These are phyloP conservation scores for Pyricularia pennisetigena DNA, from an alignment of 2,329 filamentous ascomycete genomes.

Conservation along the genomic window DNA sequence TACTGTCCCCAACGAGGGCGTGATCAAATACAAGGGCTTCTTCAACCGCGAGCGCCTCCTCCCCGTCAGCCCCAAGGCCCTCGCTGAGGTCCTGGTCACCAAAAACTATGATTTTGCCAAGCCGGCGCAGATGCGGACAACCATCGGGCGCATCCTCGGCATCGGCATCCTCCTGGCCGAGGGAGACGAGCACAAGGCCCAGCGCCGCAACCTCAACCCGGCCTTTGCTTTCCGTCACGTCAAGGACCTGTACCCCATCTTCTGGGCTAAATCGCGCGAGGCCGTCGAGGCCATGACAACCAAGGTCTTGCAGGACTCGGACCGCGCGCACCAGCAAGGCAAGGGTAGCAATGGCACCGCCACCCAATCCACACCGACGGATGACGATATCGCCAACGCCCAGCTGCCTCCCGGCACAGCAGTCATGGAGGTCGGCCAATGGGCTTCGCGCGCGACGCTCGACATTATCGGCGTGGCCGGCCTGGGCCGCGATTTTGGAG, in stretches of 20 bases:
- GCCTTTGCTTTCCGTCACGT: conserved; percentile 81
- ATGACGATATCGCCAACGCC: conserved; percentile 1
- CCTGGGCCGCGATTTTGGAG: conserved; percentile 60
- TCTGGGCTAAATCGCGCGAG: conserved; percentile 70
- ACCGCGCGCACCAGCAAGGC: conserved; percentile 13
- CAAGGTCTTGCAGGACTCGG: conserved; percentile 30
- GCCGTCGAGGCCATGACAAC: conserved; percentile 52
- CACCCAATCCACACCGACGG: conserved; percentile 1
- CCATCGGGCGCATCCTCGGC: conserved; percentile 56
- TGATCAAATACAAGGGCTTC: conserved; percentile 56
- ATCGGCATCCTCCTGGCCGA: conserved; percentile 70
- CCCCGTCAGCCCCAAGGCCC: conserved; percentile 49
- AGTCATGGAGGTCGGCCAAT: conserved; percentile 47
- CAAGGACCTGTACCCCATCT: conserved; percentile 74
- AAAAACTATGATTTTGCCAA: conserved; percentile 64
- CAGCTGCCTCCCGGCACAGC: conserved; percentile 17
- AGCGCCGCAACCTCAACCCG: conserved; percentile 70
- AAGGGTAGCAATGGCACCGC: conserved; percentile 14
- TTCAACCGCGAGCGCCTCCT: conserved; percentile 56
- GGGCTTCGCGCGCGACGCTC: conserved; percentile 59
- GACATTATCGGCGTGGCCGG: conserved; percentile 69
- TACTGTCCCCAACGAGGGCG: conserved; percentile 53
- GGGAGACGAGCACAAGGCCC: conserved; percentile 80
- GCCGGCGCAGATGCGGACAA: conserved; percentile 40
- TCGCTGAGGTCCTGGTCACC: conserved; percentile 60